Evolutionary conservation across 2,329 filamentous ascomycete species (phyloP), one percentile per base, ranked within the genome.

Genomic region (Fusarium sublunatum): DNA sequence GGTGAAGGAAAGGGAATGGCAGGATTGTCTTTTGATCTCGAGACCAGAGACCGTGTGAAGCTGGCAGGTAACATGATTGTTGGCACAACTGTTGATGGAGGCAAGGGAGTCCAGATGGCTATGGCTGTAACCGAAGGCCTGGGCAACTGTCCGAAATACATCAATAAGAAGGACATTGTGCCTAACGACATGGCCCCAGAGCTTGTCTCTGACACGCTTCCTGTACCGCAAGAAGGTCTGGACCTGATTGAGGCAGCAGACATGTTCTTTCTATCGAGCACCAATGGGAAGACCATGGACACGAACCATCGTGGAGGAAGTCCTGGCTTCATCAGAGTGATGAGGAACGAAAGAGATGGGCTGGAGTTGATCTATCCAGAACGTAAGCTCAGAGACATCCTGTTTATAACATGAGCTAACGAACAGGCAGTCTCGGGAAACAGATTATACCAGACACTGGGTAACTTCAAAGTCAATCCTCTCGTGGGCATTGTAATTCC

Each of bases 141-240:
- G 78, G 88, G 91, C 0, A 96, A 95, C 68, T 96, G 92, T 69
- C 92, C 92, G 2, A 96, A 96, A 75, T 96, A 96, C 69, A 73
- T 96, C 31, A 95, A 94, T 74, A 86, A 86, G 69, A 93, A 91
- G 72, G 78, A 79, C 2, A 86, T 96, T 35, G 72, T 76, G 3
- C 81, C 83, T 6, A 61, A 67, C 26, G 51, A 45, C 4, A 82
- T 84, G 40, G 59, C 79, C 1, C 83, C 89, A 3, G 72, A 79
- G 12, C 85, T 90, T 5, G 70, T 79, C 5, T 71, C 76, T 5
- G 75, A 76, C 29, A 71, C 72, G 2, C 60, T 78, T 8, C 77
- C 76, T 25, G 76, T 93, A 5, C 75, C 84, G 0, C 67, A 72
- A 7, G 79, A 81, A 45, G 90, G 88, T 1, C 61, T 88, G 8